Conservation (phyloP, 2,329 filamentous ascomycete genomes). For the Apiospora malaysiana region DNA sequence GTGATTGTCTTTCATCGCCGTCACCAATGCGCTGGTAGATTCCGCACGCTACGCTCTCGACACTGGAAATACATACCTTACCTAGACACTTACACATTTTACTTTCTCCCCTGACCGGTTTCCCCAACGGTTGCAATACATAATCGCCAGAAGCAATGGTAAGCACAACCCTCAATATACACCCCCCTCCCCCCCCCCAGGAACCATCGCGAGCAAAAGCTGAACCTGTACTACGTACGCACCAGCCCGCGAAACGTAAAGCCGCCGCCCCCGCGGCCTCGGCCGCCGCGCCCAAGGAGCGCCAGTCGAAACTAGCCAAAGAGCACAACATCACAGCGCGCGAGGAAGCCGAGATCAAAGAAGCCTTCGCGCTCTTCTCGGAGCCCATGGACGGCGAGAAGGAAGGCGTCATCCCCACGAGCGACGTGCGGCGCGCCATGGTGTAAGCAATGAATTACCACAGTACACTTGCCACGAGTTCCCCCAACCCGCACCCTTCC, state of each 20-base stretch:
- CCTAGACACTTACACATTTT: not conserved
- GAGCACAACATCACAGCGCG: constrained; percentile 85
- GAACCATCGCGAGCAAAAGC: not conserved
- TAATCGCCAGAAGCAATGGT: not conserved
- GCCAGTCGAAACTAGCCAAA: constrained; percentile 87
- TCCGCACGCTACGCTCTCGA: not conserved
- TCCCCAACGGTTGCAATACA: not conserved
- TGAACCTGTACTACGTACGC: not conserved
- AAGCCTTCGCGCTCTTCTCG: constrained; percentile 85
- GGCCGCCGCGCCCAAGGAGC: constrained; percentile 48
- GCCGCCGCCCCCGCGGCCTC: constrained; percentile 31
- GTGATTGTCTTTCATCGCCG: not conserved
- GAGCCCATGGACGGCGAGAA: constrained; percentile 75
- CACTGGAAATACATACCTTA: not conserved
- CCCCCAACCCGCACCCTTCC: too few relatives aligned
- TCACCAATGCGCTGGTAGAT: not conserved
- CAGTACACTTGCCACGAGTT: too few relatives aligned
- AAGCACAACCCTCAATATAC: not conserved
- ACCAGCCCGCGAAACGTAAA: constrained; percentile 62
- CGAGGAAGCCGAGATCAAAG: constrained; percentile 88
- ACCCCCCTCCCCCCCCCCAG: too few relatives aligned
- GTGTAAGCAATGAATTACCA: too few relatives aligned
- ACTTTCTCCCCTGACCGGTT: not conserved
- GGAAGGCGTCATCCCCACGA: constrained; percentile 70
- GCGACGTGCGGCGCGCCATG: constrained; percentile 73